Base-by-base conservation (phyloP, 1,284 basidiomycete genomes). In the Athelia psychrophila region DNA sequence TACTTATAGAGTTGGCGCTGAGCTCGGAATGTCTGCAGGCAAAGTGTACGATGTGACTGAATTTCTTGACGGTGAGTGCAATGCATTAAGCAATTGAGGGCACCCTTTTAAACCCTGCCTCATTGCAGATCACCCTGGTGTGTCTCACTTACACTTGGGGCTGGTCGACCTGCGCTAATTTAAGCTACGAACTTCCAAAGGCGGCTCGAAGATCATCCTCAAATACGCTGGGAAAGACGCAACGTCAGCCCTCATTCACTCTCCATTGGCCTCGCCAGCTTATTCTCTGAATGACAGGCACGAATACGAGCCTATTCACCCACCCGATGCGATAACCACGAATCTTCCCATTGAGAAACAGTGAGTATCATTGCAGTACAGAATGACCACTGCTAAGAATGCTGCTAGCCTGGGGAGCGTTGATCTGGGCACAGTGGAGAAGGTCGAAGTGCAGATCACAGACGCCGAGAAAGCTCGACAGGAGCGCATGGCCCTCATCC, bases 251-350 rank as follows among this genome's bases (percentile, higher is more conserved):
- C 44, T n/a, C 18, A 18, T 25, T 53, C n/a, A 22, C n/a, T 6
- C 44, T 20, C n/a, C n/a, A 19, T 19, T 12, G 47, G 23, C 23
- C 40, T 25, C 32, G 38, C 15, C 45, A 22, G 50, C 25, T 32
- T n/a, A 40, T 50, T 15, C 27, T 20, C n/a, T 24, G 8, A 3
- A 19, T 25, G 22, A 18, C 54, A 82, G 82, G 0, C 82, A 81
- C 56, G 91, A 90, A 68, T 93, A 92, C 56, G 90, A 91, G 50
- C 86, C 88, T 8, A 93, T 95, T 42, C 93, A 95, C 63, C 93
- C 93, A 0, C 92, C 91, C 3, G 86, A 94, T 60, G 88, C 91
- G 2, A 92, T 95, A 58, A 88, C 84, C 27, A 88, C 85, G 25
- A 86, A 95, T 65, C 75, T 96, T 20, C 87, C 88, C 45, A 75